A percentile compares a stretch with the other conserved stretches of the same genome.
These are phyloP conservation scores for Trametes sp. DNA, from an alignment of 1,284 basidiomycete species.

Conservation along the genomic window DNA sequence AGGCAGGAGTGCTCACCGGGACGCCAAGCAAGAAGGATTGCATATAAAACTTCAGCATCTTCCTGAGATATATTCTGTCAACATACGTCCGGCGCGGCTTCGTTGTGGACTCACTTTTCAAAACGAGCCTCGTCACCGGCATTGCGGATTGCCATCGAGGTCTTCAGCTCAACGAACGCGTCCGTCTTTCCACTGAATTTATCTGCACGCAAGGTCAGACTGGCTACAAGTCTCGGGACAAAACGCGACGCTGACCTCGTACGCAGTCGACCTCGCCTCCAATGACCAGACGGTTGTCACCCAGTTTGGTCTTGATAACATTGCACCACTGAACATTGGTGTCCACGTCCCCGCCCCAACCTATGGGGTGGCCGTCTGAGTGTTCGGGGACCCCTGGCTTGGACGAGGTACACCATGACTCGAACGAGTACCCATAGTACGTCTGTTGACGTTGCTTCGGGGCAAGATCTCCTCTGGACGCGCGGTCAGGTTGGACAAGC, in stretches of 20 bases:
- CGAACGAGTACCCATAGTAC: slow-evolving; percentile 88
- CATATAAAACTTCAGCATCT: slow-evolving; percentile 94
- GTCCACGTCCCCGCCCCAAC: slow-evolving; percentile 90
- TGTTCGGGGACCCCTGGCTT: slow-evolving; percentile 37
- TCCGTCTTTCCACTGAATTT: slow-evolving; percentile 65
- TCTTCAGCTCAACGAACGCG: slow-evolving; percentile 92
- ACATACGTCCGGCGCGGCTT: not conserved
- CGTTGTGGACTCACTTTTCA: slow-evolving; percentile 68
- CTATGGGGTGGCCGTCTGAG: slow-evolving; percentile 46
- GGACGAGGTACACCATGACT: slow-evolving; percentile 81
- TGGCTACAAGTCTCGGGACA: not conserved
- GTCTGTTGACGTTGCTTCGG: slow-evolving; percentile 64
- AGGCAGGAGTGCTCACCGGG: slow-evolving; percentile 62
- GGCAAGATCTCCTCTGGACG: slow-evolving; percentile 65
- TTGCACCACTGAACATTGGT: slow-evolving; percentile 98
- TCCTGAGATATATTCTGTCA: slow-evolving; percentile 53
- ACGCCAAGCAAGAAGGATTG: slow-evolving; percentile 95
- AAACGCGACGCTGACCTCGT: slow-evolving; percentile 56
- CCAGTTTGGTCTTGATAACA: slow-evolving; percentile 90
- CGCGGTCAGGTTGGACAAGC: not conserved
- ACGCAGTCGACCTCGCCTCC: slow-evolving; percentile 98
- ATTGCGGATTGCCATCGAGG: slow-evolving; percentile 81
- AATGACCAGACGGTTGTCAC: slow-evolving; percentile 81
- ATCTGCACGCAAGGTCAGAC: slow-evolving; percentile 45
- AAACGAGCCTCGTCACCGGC: slow-evolving; percentile 78